Evolutionary conservation across 2,329 filamentous ascomycete genomes (phyloP), one percentile per base, ranked within the genome.

Genomic region (Pseudocercospora crystallina): DNA sequence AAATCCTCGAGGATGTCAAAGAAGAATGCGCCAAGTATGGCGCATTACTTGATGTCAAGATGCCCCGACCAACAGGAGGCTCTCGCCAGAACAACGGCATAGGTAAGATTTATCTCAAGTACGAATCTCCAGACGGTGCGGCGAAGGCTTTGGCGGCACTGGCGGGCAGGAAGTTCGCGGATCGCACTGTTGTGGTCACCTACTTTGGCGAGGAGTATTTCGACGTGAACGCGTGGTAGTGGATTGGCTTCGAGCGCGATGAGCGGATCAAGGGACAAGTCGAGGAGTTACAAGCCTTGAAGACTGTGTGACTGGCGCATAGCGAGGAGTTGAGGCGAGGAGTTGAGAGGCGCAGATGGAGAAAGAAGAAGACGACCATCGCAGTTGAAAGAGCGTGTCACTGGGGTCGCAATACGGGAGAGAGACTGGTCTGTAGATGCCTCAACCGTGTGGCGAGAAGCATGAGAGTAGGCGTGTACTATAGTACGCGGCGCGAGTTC

Each of bases 161-260:
- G 62, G 94, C 95, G 29, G 94, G 94, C 40, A 82, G 95, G 59
- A 96, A 97, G 70, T 99, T 99, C 69, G 89, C 91, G 0, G 90
- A 97, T 73, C 83, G 95, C 62, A 99, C 94, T 3, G 95, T 99
- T 26, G 90, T 99, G 10, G 90, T 89, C 2, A 97, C 94, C 3
- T 96, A 94, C 73, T 99, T 96, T 71, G 88, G 90, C 15, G 95
- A 97, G 84, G 92, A 97, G 73, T 96, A 95, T 68, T 97, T 96
- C 63, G 92, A 97, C 65, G 87, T 95, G 51, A 83, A 82, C 64
- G 89, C 90, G 42, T 96, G 90, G 89, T 95, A 84, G 51, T 26
- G 20, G 20, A 3, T 26, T 3, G 20, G 7, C 7, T 26, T 4
- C 20, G 7, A 26, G 20, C 7, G 3, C 20, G 20, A 26, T 4